Percentiles rank a stretch among this genome's conserved stretches.
Evolutionary conservation across 345 rosid genomes (phyloP).

Genomic region (Noccaea caerulescens): DNA sequence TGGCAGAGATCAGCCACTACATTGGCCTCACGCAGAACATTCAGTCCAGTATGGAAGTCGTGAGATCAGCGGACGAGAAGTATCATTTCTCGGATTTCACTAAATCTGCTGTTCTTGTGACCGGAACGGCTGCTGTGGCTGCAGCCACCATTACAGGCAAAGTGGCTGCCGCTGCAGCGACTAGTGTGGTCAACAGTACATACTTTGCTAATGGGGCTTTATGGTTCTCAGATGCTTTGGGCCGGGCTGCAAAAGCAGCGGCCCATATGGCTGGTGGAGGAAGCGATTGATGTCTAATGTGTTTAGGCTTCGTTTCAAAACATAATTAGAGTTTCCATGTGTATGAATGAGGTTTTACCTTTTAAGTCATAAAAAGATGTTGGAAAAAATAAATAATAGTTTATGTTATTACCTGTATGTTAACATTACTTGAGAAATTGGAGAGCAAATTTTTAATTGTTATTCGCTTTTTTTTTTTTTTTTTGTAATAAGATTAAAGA

Average conservation of each 20-base stretch:
- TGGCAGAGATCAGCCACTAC: conserved; percentile 67
- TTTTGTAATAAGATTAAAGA: background rate
- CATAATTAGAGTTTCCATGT: background rate
- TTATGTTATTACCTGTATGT: conserved; percentile 1
- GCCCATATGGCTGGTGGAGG: conserved; percentile 68
- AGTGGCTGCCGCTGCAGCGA: conserved; percentile 67
- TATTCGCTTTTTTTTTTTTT: too few relatives aligned
- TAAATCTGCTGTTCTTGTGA: conserved; percentile 61
- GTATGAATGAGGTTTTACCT: background rate
- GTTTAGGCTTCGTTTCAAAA: conserved; percentile 5
- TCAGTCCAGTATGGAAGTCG: conserved; percentile 60
- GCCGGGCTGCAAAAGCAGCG: conserved; percentile 67
- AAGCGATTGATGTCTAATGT: conserved; percentile 32
- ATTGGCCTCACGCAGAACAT: conserved; percentile 74
- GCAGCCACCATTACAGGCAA: conserved; percentile 68
- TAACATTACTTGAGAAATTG: background rate
- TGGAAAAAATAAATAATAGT: background rate
- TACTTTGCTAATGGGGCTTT: conserved; percentile 85
- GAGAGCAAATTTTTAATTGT: background rate
- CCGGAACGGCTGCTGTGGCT: conserved; percentile 71
- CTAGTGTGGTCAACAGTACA: conserved; percentile 67
- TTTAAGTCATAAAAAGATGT: background rate
- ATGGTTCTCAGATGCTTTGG: conserved; percentile 74
- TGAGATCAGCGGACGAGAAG: conserved; percentile 70
- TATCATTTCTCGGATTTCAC: conserved; percentile 69